These are phyloP conservation scores for Citrus trifoliata DNA, from an alignment of 345 rosid species.

Conservation along the genomic window DNA sequence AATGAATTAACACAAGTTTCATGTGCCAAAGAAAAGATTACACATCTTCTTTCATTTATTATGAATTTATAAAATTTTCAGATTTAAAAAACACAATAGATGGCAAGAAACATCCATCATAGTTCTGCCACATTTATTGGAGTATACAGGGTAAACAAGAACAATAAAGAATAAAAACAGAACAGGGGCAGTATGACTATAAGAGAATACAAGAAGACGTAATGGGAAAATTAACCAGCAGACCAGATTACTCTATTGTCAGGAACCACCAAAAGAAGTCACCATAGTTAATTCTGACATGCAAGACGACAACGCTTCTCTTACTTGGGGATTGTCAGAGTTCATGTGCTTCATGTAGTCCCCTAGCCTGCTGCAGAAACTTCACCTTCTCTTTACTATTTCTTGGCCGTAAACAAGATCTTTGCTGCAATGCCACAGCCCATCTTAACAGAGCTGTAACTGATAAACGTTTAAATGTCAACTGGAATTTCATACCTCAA, in stretches of 20 bases:
- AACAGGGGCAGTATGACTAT: background rate
- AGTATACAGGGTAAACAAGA: background rate
- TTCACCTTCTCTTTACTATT: slow-evolving; percentile 56
- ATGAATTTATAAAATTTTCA: background rate
- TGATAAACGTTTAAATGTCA: background rate
- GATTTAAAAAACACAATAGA: background rate
- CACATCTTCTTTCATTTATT: background rate
- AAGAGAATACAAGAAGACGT: too few relatives aligned
- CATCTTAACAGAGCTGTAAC: slow-evolving; percentile 63
- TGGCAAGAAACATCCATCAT: background rate
- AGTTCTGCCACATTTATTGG: background rate
- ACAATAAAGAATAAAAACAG: background rate
- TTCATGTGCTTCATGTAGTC: slow-evolving; percentile 65
- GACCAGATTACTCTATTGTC: background rate
- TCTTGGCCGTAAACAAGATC: slow-evolving; percentile 53
- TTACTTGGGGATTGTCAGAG: slow-evolving; percentile 21
- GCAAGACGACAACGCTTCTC: slow-evolving; percentile 20
- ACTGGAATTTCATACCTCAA: background rate
- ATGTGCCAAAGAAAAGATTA: background rate
- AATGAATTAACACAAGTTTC: background rate
- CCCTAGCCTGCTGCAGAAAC: slow-evolving; percentile 54
- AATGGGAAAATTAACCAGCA: too few relatives aligned
- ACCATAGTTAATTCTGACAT: slow-evolving; percentile 42
- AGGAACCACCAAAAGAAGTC: slow-evolving; percentile 3
- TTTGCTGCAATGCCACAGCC: slow-evolving; percentile 63